Evolutionary conservation across 2,329 filamentous ascomycete genomes (phyloP).

Genomic region (Amauroascus niger): DNA sequence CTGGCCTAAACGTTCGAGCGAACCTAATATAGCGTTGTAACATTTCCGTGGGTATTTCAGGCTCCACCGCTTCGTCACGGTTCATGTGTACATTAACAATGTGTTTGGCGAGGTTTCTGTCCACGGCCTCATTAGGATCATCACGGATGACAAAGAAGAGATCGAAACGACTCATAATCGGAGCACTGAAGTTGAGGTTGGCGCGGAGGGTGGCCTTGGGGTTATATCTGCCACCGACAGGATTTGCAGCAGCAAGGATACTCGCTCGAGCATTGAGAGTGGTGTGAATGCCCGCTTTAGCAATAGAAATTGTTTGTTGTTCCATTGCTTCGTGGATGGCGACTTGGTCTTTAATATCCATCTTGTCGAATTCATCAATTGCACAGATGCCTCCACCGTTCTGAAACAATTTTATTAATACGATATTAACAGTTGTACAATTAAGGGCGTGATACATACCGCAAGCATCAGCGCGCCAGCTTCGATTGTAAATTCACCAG

Average conservation of each 20-base stretch:
- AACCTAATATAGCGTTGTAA: slow-evolving; percentile 96
- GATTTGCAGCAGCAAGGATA: slow-evolving; percentile 92
- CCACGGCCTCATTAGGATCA: slow-evolving; percentile 86
- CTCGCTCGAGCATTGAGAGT: slow-evolving; percentile 92
- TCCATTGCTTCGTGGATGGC: slow-evolving; percentile 99
- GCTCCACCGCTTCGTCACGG: slow-evolving; percentile 80
- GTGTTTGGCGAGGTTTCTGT: slow-evolving; percentile 84
- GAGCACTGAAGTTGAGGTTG: slow-evolving; percentile 97
- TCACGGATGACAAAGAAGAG: slow-evolving; percentile 96
- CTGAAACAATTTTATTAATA: slow-evolving; percentile 19
- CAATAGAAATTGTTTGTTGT: slow-evolving; percentile 98
- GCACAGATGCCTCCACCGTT: slow-evolving; percentile 87
- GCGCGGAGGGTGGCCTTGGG: slow-evolving; percentile 84
- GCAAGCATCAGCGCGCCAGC: slow-evolving; percentile 96
- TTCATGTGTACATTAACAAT: slow-evolving; percentile 91
- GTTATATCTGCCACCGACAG: slow-evolving; percentile 88
- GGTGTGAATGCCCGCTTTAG: slow-evolving; percentile 95
- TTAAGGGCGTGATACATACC: slow-evolving; percentile 28
- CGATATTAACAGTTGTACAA: neutral
- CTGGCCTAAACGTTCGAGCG: slow-evolving; percentile 83
- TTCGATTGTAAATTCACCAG: slow-evolving; percentile 96
- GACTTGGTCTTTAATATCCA: slow-evolving; percentile 95
- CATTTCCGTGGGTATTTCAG: slow-evolving; percentile 93
- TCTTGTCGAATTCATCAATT: slow-evolving; percentile 99
- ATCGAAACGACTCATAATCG: slow-evolving; percentile 99